Evolutionary conservation across 768 basidiomycete species (phyloP), one percentile per base, ranked within the genome.

Genomic region (Omphalotus guepiniiformis): DNA sequence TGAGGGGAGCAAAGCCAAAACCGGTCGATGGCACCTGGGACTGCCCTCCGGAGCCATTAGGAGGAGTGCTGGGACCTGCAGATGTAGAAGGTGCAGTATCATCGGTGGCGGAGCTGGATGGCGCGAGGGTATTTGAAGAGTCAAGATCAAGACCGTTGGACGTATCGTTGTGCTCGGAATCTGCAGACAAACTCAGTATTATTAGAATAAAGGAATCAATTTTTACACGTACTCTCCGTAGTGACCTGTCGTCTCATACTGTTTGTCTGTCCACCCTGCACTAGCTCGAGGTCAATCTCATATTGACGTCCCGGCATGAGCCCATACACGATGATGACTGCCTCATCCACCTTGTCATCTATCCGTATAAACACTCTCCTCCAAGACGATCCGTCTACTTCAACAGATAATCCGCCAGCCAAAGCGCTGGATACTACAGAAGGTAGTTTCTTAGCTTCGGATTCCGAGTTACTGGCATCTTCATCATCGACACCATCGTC

Each of bases 241-340:
- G 79, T 80, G 50, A 93, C 80, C 56, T 85, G 82, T 45, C 74
- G 75, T 30, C 78, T 70, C 19, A 86, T 68, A 28, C 56, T 67
- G 42, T 60, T 68, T 37, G 58, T 63, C 53, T 78, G 71, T 21
- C 80, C 83, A 5, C 74, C 74, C 7, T 81, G 80, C 4, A 85
- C 81, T 22, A 94, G 74, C 2, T 77, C 83, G 9, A 96, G 70
- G 58, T 93, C 88, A 42, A 96, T 83, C 58, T 96, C 92, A 57
- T 96, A 96, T 60, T 90, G 88, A 47, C 88, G 77, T 2, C 88
- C 88, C 3, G 92, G 93, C 71, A 88, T 78, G 38, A 97, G 73
- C 1, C 90, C 91, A 50, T 92, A 93, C 22, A 97, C 79, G 49
- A 95, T 88, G 43, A 96, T 90, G 47, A 94, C 80, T 0, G 91